Evolutionary conservation across 2,329 filamentous ascomycete species (phyloP).

Genomic region (Beauveria medogensis): DNA sequence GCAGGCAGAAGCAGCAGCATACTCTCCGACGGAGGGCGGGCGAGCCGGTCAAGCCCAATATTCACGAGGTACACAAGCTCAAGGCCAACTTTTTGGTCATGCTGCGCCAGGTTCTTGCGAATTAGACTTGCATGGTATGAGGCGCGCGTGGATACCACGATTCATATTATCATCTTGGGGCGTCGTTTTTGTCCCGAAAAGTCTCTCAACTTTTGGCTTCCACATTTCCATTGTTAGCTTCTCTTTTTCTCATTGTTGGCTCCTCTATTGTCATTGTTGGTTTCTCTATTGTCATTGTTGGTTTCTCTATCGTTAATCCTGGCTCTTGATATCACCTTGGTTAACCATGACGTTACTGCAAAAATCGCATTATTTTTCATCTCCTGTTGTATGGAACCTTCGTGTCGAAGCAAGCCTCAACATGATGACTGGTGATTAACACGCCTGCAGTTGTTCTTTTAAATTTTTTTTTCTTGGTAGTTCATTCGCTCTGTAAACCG

Average conservation of each 20-base stretch:
- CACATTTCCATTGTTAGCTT: neutral
- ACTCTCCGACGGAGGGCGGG: constrained; percentile 71
- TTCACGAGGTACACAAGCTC: constrained; percentile 74
- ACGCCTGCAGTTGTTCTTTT: neutral
- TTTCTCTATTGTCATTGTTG: neutral
- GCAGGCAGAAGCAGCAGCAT: constrained; percentile 70
- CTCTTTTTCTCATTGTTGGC: neutral
- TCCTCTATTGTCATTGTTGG: neutral
- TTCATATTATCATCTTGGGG: neutral
- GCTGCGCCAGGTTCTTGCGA: constrained; percentile 72
- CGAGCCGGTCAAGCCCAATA: constrained; percentile 71
- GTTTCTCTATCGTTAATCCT: neutral
- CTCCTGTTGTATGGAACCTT: neutral
- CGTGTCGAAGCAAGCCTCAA: neutral
- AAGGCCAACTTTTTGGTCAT: constrained; percentile 73
- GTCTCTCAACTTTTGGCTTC: neutral
- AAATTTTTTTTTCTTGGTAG: neutral
- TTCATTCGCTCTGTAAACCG: constrained; percentile 3
- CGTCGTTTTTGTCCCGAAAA: neutral
- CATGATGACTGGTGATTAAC: no score
- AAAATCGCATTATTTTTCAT: neutral
- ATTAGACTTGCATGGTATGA: constrained; percentile 35
- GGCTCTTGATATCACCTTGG: constrained; percentile 1
- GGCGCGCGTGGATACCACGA: neutral
- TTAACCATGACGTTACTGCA: neutral